phyloP scores from a whole-genome alignment of 1,139 yeast species.

The Magnusiomyces starmeri region DNA sequence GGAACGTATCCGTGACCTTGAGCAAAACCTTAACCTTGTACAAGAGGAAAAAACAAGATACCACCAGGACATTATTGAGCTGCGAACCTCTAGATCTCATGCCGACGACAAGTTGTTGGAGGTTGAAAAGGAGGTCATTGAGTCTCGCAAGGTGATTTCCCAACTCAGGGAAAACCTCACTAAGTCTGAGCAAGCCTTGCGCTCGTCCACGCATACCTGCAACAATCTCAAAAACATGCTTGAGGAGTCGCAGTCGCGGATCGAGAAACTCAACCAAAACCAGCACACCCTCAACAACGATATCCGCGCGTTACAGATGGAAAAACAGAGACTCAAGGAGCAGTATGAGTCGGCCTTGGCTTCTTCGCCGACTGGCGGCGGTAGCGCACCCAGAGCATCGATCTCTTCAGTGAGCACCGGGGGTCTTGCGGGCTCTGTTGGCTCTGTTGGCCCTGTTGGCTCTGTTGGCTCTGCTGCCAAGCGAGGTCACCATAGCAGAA shows the following conservation, averaged over 20 bases:
- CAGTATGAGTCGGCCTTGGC: conserved; percentile 4
- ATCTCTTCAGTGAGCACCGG: not conserved
- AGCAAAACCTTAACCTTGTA: conserved; percentile 25
- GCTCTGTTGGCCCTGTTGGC: conserved; percentile 11
- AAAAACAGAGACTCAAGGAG: conserved; percentile 9
- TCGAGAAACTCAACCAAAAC: conserved; percentile 10
- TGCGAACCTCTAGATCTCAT: conserved; percentile 23
- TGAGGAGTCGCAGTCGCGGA: conserved; percentile 14
- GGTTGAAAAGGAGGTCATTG: conserved; percentile 28
- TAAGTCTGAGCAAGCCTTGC: conserved; percentile 24
- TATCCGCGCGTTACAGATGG: conserved; percentile 12
- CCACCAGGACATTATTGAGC: conserved; percentile 22
- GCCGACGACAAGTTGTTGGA: conserved; percentile 25
- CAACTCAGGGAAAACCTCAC: conserved; percentile 26
- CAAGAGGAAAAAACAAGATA: conserved; percentile 28
- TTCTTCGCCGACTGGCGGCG: not conserved
- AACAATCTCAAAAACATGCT: conserved; percentile 10
- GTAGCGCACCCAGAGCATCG: not conserved
- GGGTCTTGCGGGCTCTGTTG: not conserved
- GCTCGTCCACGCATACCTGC: conserved; percentile 11
- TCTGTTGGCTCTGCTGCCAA: conserved; percentile 15
- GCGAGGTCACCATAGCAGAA: conserved; percentile 3
- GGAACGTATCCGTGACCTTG: conserved; percentile 29
- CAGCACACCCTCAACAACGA: conserved; percentile 14
- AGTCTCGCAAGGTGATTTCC: conserved; percentile 20